Evolutionary conservation across 1,284 basidiomycete species (phyloP).

Genomic region (Moesziomyces antarcticus): DNA sequence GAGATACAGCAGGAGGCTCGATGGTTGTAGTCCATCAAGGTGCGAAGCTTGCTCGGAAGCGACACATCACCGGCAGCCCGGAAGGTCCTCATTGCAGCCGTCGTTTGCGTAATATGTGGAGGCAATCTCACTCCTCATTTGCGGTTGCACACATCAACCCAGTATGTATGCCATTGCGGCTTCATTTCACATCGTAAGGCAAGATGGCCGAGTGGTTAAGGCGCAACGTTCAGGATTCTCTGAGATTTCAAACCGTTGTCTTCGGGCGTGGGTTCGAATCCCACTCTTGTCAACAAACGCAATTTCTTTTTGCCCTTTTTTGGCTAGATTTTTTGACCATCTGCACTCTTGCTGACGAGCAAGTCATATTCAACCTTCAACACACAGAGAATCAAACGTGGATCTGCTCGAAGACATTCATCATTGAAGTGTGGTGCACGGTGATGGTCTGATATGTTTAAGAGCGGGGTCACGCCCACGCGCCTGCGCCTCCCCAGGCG

Average conservation of each 20-base stretch:
- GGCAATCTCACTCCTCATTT: constrained; percentile 13
- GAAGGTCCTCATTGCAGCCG: background rate
- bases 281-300: constrained; percentile 64
- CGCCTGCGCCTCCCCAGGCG: constrained; percentile 30
- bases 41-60: no score
- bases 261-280: constrained; percentile 68
- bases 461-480: constrained; percentile 31
- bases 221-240: constrained; percentile 54
- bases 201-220: constrained; percentile 68
- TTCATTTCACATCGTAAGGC: constrained; percentile 7
- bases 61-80: no score
- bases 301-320: constrained; percentile 21
- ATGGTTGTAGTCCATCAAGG: no score
- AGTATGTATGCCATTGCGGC: background rate
- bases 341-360: no score
- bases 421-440: background rate
- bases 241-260: constrained; percentile 43
- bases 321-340: no score
- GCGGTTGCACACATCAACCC: no score
- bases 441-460: no score
- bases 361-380: no score
- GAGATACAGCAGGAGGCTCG: no score
- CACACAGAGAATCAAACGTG: no score
- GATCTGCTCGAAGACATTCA: no score
- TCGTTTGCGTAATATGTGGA: constrained; percentile 19